phyloP scores from a whole-genome alignment of 495 filamentous ascomycete species.

The Geopyxis carbonaria region DNA sequence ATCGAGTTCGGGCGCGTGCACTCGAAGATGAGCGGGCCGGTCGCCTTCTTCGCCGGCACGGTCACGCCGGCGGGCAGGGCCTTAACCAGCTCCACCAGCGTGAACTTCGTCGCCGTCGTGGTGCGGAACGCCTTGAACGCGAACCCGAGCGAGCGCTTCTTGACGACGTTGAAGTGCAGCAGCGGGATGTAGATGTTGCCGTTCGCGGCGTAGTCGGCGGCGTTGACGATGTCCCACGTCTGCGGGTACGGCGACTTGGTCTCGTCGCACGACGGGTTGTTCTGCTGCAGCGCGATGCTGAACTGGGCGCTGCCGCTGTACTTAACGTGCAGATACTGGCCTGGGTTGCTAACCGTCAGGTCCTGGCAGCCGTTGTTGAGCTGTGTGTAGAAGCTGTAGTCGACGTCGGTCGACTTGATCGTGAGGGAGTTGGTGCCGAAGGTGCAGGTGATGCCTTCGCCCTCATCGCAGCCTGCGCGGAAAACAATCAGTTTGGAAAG shows the following conservation, averaged over 20 bases:
- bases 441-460: slow-evolving; percentile 35
- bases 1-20: slow-evolving; percentile 58
- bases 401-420: slow-evolving; percentile 46
- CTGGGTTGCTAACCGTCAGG: slow-evolving; percentile 36
- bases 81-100: slow-evolving; percentile 50
- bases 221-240: slow-evolving; percentile 57
- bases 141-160: slow-evolving; percentile 41
- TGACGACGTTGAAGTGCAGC: slow-evolving; percentile 53
- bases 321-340: slow-evolving; percentile 48
- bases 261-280: slow-evolving; percentile 45
- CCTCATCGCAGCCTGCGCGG: slow-evolving; percentile 37
- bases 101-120: slow-evolving; percentile 31
- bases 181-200: slow-evolving; percentile 56
- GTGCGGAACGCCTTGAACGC: slow-evolving; percentile 54
- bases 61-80: slow-evolving; percentile 32
- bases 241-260: slow-evolving; percentile 45
- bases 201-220: slow-evolving; percentile 40
- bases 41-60: slow-evolving; percentile 45
- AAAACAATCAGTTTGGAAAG: background rate
- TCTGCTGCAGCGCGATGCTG: slow-evolving; percentile 51
- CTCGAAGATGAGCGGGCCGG: slow-evolving; percentile 42
- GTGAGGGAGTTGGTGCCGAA: slow-evolving; percentile 33
- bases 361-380: slow-evolving; percentile 44
- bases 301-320: slow-evolving; percentile 50
- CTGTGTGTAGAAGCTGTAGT: slow-evolving; percentile 54